phyloP scores from a whole-genome alignment of 2,329 filamentous ascomycete species.

The Trichoderma hamatum region DNA sequence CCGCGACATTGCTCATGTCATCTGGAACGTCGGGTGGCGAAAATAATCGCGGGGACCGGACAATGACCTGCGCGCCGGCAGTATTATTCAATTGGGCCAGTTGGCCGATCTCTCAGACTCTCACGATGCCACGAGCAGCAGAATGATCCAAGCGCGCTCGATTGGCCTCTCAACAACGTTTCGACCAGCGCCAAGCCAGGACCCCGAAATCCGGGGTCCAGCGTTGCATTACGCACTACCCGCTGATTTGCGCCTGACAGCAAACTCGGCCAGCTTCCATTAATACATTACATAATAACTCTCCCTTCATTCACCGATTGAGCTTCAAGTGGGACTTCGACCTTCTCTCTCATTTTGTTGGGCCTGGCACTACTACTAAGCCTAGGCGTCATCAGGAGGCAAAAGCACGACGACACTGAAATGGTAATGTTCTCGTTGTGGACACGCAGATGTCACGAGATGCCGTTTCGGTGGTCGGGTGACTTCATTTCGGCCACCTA shows the following conservation, averaged over 20 bases:
- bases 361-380: conserved; percentile 10
- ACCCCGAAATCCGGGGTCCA: conserved; percentile 19
- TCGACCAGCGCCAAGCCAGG: conserved; percentile 2
- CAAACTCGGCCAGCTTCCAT: background rate
- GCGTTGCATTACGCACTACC: conserved; percentile 14
- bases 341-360: conserved; percentile 23
- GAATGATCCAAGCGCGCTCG: conserved; percentile 15
- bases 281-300: conserved; percentile 12
- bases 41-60: conserved; percentile 43
- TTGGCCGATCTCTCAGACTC: background rate
- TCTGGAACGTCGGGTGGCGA: conserved; percentile 72
- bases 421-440: conserved; percentile 17
- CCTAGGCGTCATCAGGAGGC: conserved; percentile 25
- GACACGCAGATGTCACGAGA: conserved; percentile 23
- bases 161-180: background rate
- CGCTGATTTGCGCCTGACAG: conserved; percentile 12
- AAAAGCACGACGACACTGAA: conserved; percentile 12
- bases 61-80: background rate
- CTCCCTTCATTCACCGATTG: background rate
- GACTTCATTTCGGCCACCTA: conserved; percentile 22
- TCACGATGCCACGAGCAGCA: conserved; percentile 8
- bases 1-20: conserved; percentile 70
- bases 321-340: background rate
- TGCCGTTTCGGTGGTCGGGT: conserved; percentile 21
- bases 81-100: background rate